Evolutionary conservation across 2,329 filamentous ascomycete species (phyloP).

Genomic region (Hymenotorrendiella dingleyae): DNA sequence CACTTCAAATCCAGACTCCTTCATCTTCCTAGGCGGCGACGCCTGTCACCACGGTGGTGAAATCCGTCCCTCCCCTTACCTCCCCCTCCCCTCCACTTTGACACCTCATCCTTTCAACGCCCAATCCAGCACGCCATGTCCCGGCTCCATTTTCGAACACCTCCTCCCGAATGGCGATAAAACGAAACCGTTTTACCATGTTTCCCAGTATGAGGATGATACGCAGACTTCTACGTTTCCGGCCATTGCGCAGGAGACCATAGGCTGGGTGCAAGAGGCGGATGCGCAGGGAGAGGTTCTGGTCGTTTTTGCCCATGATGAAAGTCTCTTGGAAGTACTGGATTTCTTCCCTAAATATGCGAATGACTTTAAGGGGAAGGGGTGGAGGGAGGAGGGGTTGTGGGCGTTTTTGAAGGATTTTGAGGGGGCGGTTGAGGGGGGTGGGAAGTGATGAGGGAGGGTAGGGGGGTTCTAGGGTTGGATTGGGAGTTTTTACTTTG

Average conservation of each 20-base stretch:
- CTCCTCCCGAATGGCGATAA: conserved; percentile 32
- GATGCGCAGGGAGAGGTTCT: conserved; percentile 41
- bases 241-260: conserved; percentile 33
- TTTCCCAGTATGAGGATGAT: conserved; percentile 17
- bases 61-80: conserved; percentile 38
- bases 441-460: not conserved
- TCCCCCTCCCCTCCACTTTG: conserved; percentile 35
- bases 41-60: conserved; percentile 40
- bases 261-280: conserved; percentile 40
- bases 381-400: conserved; percentile 38
- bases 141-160: conserved; percentile 35
- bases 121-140: conserved; percentile 31
- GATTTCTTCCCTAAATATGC: conserved; percentile 45
- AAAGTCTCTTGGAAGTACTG: conserved; percentile 35
- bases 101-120: conserved; percentile 35
- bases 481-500: too few relatives aligned
- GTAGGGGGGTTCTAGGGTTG: not conserved
- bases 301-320: conserved; percentile 43
- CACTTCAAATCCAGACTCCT: conserved; percentile 31
- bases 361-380: conserved; percentile 41
- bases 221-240: conserved; percentile 22
- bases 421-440: conserved; percentile 32
- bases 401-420: conserved; percentile 49
- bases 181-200: conserved; percentile 30
- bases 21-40: conserved; percentile 47